Conservation (phyloP, 179 eudicot species). For the Patellifolia procumbens region DNA sequence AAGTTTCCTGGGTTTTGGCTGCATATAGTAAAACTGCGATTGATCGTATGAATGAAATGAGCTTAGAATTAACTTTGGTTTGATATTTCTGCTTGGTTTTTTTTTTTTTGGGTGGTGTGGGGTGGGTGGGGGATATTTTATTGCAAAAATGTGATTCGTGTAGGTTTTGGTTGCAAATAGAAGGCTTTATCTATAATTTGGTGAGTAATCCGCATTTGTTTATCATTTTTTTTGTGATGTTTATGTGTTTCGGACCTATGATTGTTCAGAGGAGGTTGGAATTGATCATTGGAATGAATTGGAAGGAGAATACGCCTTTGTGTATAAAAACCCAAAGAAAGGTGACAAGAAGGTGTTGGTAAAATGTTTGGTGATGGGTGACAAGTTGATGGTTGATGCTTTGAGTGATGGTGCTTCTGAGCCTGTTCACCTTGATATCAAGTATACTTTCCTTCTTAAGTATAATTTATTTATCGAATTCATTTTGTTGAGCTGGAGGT, state of each 20-base stretch:
- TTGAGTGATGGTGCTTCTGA: constrained; percentile 50
- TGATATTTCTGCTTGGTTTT: not conserved
- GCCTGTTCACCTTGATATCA: constrained; percentile 66
- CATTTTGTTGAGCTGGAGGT: not conserved
- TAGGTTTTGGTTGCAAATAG: not conserved
- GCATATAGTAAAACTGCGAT: not conserved
- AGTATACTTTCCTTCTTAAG: constrained; percentile 35
- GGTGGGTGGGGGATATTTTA: too few relatives aligned
- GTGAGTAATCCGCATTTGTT: not conserved
- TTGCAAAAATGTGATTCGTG: not conserved
- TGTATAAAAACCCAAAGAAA: constrained; percentile 63
- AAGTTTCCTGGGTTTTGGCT: too few relatives aligned
- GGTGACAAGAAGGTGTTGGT: constrained; percentile 70
- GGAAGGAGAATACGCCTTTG: constrained; percentile 71
- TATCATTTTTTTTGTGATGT: not conserved
- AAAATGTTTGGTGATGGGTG: constrained; percentile 76
- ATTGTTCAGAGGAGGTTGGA: constrained; percentile 72
- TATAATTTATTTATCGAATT: not conserved
- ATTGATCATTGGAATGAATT: constrained; percentile 76
- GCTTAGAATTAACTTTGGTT: not conserved
- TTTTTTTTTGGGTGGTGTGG: too few relatives aligned
- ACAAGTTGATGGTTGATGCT: constrained; percentile 71
- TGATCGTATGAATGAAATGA: not conserved
- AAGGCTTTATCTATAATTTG: too few relatives aligned
- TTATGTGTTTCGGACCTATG: not conserved